Evolutionary conservation across 352 stramenopile species (phyloP), one percentile per base, ranked within the genome.

Genomic region (Pythium phragmitis): DNA sequence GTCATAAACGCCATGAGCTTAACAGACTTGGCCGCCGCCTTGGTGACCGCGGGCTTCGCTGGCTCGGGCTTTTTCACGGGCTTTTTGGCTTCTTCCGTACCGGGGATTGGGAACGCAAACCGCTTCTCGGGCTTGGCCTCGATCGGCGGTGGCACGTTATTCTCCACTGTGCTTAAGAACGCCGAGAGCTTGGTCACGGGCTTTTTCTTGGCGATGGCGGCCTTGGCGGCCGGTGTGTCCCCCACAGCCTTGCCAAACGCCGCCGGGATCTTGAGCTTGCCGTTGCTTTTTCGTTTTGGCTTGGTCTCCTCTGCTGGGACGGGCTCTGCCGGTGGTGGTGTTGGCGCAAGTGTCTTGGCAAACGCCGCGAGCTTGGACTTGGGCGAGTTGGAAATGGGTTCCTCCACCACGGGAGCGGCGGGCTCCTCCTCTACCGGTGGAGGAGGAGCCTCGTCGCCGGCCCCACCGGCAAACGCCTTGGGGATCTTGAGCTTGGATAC

Each of bases 401-500:
- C 21, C 19, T 58, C 48, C 0, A 54, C 39, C 3, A 53, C 47
- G 1, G 75, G 48, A 0, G 72, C 28, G 8, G 53, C 39, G 16
- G 42, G 47, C 30, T 52, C 16, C 30, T 65, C 57, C 23, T 54
- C 58, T 43, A 62, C 45, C 26, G 52, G 52, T 39, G 33, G 65
- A 59, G 2, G 75, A 73, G 47, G 14, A 28, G 52, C 26, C 23
- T 53, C 28, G 26, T 30, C 26, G 26, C 26, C 26, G 2, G 26
- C 26, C 17, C 36, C 33, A 12, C 47, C 19, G 33, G 21, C 41
- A 56, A 91, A 91, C 43, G 82, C 78, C 7, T 64, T 72, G 0
- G 74, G 74, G 36, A 82, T 82, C 30, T 70, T 75, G 5, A 91
- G 72, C 61, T 89, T 91, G 53, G 82, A 91, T 56, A 86, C 85